Evolutionary conservation across 2,329 filamentous ascomycete genomes (phyloP).

Genomic region (Lecanicillium sp.): DNA sequence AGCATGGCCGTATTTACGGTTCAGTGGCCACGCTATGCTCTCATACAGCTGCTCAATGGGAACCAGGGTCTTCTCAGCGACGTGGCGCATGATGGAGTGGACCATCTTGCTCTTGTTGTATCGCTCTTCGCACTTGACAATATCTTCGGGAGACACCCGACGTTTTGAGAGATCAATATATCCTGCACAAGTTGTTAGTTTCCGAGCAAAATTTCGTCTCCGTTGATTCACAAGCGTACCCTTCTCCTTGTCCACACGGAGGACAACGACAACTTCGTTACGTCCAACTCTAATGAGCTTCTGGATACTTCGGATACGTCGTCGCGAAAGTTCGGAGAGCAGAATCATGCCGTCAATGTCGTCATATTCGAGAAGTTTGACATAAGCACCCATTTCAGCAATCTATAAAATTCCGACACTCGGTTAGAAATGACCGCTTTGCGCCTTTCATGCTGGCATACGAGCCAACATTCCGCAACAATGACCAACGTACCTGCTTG

Average conservation of each 20-base stretch:
- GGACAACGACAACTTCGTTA: conserved; percentile 97
- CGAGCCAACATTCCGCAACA: conserved; percentile 1
- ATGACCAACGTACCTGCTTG: conserved; percentile 69
- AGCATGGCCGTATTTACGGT: conserved; percentile 94
- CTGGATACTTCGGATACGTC: conserved; percentile 97
- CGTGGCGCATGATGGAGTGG: conserved; percentile 97
- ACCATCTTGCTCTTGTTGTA: conserved; percentile 99
- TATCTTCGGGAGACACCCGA: conserved; percentile 94
- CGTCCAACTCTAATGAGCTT: conserved; percentile 97
- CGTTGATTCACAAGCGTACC: conserved; percentile 37
- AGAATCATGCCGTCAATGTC: conserved; percentile 99
- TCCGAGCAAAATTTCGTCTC: conserved; percentile 6
- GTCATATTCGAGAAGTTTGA: conserved; percentile 98
- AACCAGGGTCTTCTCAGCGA: conserved; percentile 89
- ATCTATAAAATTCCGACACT: conserved; percentile 49
- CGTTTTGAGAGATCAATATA: conserved; percentile 99
- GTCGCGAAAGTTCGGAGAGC: conserved; percentile 90
- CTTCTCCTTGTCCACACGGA: conserved; percentile 99
- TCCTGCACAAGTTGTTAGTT: conserved; percentile 28
- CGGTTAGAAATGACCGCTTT: not conserved
- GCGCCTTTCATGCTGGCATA: not conserved
- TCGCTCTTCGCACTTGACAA: conserved; percentile 95
- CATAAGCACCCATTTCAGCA: conserved; percentile 99
- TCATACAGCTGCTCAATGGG: conserved; percentile 95
- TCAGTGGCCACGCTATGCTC: conserved; percentile 91